These are phyloP conservation scores for Lodderomyces orthopsilosis DNA, from an alignment of 1,139 yeast species.

Conservation along the genomic window DNA sequence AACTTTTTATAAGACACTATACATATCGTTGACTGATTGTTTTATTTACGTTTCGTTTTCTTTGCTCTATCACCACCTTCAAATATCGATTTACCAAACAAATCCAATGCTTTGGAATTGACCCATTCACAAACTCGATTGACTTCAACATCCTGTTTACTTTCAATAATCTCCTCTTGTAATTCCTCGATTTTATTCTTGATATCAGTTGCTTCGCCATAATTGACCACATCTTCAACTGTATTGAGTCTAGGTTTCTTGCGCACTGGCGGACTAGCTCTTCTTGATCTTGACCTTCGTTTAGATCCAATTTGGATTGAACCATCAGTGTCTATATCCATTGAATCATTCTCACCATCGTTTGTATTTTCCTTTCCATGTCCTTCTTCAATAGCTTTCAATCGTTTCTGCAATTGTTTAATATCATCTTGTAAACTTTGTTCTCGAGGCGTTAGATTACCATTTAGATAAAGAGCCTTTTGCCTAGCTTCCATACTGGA, in stretches of 20 bases:
- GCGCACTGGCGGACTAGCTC: conserved; percentile 6
- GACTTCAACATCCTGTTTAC: conserved; percentile 38
- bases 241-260: conserved; percentile 20
- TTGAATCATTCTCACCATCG: conserved; percentile 10
- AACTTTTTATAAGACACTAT: neutral
- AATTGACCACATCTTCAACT: conserved; percentile 27
- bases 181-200: conserved; percentile 26
- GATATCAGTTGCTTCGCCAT: conserved; percentile 32
- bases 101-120: conserved; percentile 53
- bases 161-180: conserved; percentile 24
- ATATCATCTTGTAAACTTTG: conserved; percentile 42
- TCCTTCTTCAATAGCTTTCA: conserved; percentile 8
- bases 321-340: neutral
- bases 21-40: too few species aligned
- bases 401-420: conserved; percentile 20
- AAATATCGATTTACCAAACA: conserved; percentile 50
- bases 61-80: conserved; percentile 51
- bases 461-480: conserved; percentile 45
- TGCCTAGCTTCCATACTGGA: conserved; percentile 61
- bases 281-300: conserved; percentile 19
- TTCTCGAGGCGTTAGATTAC: conserved; percentile 27
- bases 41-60: conserved; percentile 19
- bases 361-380: conserved; percentile 11
- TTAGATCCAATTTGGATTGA: conserved; percentile 20
- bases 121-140: conserved; percentile 59